Percentiles rank a stretch among this genome's conserved stretches.
Conservation (phyloP, 1,284 basidiomycete species). For the Grifola frondosa region DNA sequence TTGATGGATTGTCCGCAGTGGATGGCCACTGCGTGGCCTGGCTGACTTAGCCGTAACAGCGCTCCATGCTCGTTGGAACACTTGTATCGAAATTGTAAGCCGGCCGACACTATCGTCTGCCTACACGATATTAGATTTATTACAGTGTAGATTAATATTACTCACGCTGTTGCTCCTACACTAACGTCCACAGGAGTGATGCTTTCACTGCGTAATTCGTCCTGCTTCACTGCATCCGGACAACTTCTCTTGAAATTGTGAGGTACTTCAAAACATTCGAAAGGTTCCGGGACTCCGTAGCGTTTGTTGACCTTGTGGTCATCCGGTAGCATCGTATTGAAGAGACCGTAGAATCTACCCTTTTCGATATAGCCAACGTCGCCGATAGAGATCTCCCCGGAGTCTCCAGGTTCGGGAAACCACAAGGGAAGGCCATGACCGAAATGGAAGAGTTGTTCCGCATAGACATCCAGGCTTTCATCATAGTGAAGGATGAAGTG, state of each 20-base stretch:
- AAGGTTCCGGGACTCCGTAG: slow-evolving; percentile 1
- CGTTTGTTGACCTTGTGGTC: slow-evolving; percentile 1
- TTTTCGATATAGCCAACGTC: slow-evolving; percentile 18
- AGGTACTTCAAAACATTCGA: background rate
- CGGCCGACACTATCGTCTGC: background rate
- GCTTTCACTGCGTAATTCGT: slow-evolving; percentile 4
- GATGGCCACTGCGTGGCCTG: slow-evolving; percentile 1
- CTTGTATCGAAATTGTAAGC: background rate
- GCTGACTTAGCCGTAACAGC: slow-evolving; percentile 5
- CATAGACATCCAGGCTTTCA: slow-evolving; percentile 6
- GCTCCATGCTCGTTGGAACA: slow-evolving; percentile 9
- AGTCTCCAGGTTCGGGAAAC: slow-evolving; percentile 8
- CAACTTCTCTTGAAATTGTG: background rate
- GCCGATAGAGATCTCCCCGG: slow-evolving; percentile 14
- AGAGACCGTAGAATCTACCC: slow-evolving; percentile 18
- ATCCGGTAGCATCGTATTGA: slow-evolving; percentile 11
- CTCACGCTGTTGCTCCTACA: too few relatives aligned
- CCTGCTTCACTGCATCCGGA: slow-evolving; percentile 4
- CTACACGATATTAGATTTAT: background rate
- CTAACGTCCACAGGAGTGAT: too few relatives aligned
- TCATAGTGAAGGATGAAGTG: background rate
- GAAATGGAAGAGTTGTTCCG: background rate
- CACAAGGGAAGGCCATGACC: slow-evolving; percentile 14
- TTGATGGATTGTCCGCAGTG: slow-evolving; percentile 1
- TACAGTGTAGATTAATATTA: too few relatives aligned